Percentiles rank a stretch among this genome's conserved stretches.
Evolutionary conservation across 139 green algal genomes (phyloP).

Genomic region (Volvox africanus): DNA sequence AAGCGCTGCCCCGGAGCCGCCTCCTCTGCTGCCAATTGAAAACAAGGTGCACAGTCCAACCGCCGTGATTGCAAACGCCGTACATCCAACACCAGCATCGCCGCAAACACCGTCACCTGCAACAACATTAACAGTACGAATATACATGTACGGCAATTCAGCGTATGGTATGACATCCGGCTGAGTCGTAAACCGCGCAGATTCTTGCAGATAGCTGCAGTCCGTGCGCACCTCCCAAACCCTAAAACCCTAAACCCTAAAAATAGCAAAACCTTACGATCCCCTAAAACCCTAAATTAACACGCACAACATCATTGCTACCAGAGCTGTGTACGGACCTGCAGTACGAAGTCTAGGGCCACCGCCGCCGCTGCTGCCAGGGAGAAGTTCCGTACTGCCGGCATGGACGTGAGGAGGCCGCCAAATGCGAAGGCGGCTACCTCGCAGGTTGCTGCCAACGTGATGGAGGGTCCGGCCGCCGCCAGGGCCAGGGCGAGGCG

Average conservation of each 20-base stretch:
- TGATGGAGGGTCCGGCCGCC: constrained; percentile 87
- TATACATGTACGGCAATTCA: not conserved
- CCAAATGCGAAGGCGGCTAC: constrained; percentile 84
- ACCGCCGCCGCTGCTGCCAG: constrained; percentile 86
- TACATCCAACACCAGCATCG: constrained; percentile 82
- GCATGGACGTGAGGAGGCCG: constrained; percentile 80
- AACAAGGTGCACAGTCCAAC: constrained; percentile 78
- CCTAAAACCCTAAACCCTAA: too few species aligned
- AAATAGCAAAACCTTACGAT: too few species aligned
- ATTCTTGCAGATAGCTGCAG: too few species aligned
- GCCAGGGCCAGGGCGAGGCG: constrained; percentile 81
- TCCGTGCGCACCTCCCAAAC: too few species aligned
- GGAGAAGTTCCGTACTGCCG: constrained; percentile 89
- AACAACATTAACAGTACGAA: not conserved
- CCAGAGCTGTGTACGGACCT: constrained; percentile 67
- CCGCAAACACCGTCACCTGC: constrained; percentile 87
- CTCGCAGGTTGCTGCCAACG: constrained; percentile 83
- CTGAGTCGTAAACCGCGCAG: too few species aligned
- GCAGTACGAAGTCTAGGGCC: constrained; percentile 87
- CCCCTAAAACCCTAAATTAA: too few species aligned
- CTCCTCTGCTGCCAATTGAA: not conserved
- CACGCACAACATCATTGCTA: too few species aligned
- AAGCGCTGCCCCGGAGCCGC: not conserved
- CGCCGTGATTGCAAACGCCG: constrained; percentile 66
- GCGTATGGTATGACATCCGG: too few species aligned